A percentile compares a stretch with the other conserved stretches of the same genome.
Evolutionary conservation across 495 filamentous ascomycete genomes (phyloP).

Genomic region (Amniculicola lignicola): DNA sequence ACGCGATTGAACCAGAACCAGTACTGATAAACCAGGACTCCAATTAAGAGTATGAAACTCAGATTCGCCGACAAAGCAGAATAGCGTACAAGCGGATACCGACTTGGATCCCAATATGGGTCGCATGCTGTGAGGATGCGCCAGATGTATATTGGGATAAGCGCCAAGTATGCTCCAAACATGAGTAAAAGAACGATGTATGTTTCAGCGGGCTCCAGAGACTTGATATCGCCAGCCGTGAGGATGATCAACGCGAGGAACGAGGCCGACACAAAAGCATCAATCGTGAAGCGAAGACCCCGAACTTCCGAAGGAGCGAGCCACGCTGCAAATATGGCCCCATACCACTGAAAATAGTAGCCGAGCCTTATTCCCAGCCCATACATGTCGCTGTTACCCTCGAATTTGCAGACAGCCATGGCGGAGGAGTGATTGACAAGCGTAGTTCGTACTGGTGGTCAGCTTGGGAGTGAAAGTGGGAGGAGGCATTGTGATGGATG

Average conservation of each 20-base stretch:
- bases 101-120: slow-evolving; percentile 33
- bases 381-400: slow-evolving; percentile 31
- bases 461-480: background rate
- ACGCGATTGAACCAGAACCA: slow-evolving; percentile 45
- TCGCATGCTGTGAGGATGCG: slow-evolving; percentile 37
- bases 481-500: background rate
- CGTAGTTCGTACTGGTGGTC: background rate
- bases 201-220: slow-evolving; percentile 22
- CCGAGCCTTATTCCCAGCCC: slow-evolving; percentile 33
- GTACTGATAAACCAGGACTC: slow-evolving; percentile 37
- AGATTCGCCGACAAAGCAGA: slow-evolving; percentile 17
- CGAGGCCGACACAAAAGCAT: slow-evolving; percentile 26
- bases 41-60: slow-evolving; percentile 33
- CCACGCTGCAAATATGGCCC: slow-evolving; percentile 31
- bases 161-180: slow-evolving; percentile 38
- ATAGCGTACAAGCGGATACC: slow-evolving; percentile 17
- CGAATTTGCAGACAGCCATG: slow-evolving; percentile 24
- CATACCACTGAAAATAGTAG: slow-evolving; percentile 33
- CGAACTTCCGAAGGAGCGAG: slow-evolving; percentile 27
- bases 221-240: slow-evolving; percentile 9
- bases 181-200: slow-evolving; percentile 44
- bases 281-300: slow-evolving; percentile 20
- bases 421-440: too few relatives aligned
- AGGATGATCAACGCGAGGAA: slow-evolving; percentile 32
- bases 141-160: slow-evolving; percentile 40